Evolutionary conservation across 2,329 filamentous ascomycete genomes (phyloP), one percentile per base, ranked within the genome.

Genomic region (Phaeosphaeriaceae sp.): DNA sequence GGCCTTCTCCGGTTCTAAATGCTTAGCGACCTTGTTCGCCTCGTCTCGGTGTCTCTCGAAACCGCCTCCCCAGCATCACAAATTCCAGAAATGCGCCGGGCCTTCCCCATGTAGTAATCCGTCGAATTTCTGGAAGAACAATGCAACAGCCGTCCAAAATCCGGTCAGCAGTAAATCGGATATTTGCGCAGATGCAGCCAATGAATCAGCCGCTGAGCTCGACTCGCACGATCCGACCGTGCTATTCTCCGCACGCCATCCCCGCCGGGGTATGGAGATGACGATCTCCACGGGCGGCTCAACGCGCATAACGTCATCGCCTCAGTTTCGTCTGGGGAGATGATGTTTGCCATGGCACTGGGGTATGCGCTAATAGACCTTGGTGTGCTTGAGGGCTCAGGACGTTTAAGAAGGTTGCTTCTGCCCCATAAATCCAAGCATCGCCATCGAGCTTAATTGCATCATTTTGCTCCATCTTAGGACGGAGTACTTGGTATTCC

Each of bases 201-300:
- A 48, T 48, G 11, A 6, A 27, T 15, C 48, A 11, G 17, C 27
- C n/a, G 48, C 20, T 40, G 31, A 19, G 17, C 19, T n/a, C 31
- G 31, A 19, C 13, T 51, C 56, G 62, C n/a, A 25, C 50, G 40
- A 19, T 53, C 40, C 24, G 60, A 54, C 15, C 4, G 36, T n/a
- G 36, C 13, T 48, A 54, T 36, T 58, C 56, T 61, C 63, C 62
- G 62, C 63, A 65, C 62, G 57, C 59, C 53, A 57, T 54, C 63
- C 63, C 58, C 57, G 51, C 51, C 57, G 56, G 63, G 61, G 41
- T 47, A 47, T 48, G 9, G 50, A 63, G 44, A 24, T 31, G 53
- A 20, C 27, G 47, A 51, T 51, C 40, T 36, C 46, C 51, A 48
- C 36, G 48, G 20, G 56, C 60, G 54, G 59, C 63, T 62, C 54